Base-by-base conservation (phyloP, 495 filamentous ascomycete species). In the Neurospora sp. region DNA sequence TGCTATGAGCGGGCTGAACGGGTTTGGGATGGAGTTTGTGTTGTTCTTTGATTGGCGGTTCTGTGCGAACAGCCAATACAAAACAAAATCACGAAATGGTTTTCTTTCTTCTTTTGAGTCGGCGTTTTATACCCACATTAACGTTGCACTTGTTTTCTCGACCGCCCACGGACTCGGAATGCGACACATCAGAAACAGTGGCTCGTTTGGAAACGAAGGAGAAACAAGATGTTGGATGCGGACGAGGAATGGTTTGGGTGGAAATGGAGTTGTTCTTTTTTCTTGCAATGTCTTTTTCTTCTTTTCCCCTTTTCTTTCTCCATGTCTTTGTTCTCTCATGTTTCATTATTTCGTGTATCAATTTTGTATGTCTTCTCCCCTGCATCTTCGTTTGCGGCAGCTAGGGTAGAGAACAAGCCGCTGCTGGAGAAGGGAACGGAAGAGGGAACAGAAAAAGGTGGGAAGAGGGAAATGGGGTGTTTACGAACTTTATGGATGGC, bases 1-100 rank as follows among this genome's bases (percentile, higher is more conserved):
- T 99, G 78, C 89, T 99, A 89, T 99, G 79, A 87, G 89, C 76
- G 65, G 65, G n/a, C 7, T 65, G 42, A 40, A 45, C 17, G 14
- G 71, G 22, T 20, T 12, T 59, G 10, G 41, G 16, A 69, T 14
- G 53, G 38, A 74, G n/a, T 69, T 72, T 70, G 37, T 68, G 40
- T 42, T 35, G 8, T 41, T 40, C 42, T 45, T 70, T 70, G 16
- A 40, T 14, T 27, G 45, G 45, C 48, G 10, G 3, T 2, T 53
- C n/a, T 20, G 41, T 45, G 17, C 3, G 17, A 44, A 22, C n/a
- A 1, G 27, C 22, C 6, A 61, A 5, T 8, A 61, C 27, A 61
- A 35, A 61, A 61, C 53, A 61, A 35, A 37, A 65, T 65, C 53
- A 65, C 27, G 53, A 59, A 59, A 35, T 65, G 22, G 4, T 65